Base-by-base conservation (phyloP, 2,329 filamentous ascomycete species). In the Neofusicoccum umdonicola region DNA sequence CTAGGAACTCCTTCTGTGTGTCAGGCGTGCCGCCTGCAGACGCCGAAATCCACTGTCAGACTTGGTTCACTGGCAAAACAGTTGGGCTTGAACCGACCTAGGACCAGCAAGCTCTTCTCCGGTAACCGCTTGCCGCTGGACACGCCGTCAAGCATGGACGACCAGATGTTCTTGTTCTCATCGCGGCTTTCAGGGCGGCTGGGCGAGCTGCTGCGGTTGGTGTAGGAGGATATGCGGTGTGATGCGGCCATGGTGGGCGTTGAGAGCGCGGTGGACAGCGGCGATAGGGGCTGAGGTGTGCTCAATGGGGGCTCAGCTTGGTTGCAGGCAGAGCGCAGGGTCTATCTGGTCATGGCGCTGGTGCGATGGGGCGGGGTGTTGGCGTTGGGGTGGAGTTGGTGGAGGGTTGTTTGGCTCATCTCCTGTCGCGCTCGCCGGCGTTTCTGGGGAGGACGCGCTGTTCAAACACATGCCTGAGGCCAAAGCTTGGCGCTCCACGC, bases 101-200 rank as follows among this genome's bases (percentile, higher is more conserved):
- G 81, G 22, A 97, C 88, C 47, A 97, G 80, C 67, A 97, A 80
- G 76, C 93, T 96, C 85, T 97, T 97, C 80, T 97, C 92, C 5
- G 93, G 92, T 72, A 97, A 81, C 70, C 90, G 87, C 82, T 95
- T 96, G 69, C 91, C 92, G 78, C 91, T 96, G 71, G 93, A 92
- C 70, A 95, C 93, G 62, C 87, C 89, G 78, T 96, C 92, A 70
- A 97, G 84, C 90, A 97, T 92, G 50, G 92, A 93, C 67, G 90
- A 93, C 94, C 94, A 97, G 78, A 97, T 89, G 75, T 96, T 92
- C 81, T 92, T 93, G 68, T 81, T 79, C 50, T 80, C 80, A 76
- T 89, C 89, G 71, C 90, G 89, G 78, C 82, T 84, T 41, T 79
- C 73, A 12, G 77, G 74, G 56, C 74, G 70, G 48, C 74, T 70